Conservation (phyloP, 306 rosid species). For the Prinsepia uniflora region DNA sequence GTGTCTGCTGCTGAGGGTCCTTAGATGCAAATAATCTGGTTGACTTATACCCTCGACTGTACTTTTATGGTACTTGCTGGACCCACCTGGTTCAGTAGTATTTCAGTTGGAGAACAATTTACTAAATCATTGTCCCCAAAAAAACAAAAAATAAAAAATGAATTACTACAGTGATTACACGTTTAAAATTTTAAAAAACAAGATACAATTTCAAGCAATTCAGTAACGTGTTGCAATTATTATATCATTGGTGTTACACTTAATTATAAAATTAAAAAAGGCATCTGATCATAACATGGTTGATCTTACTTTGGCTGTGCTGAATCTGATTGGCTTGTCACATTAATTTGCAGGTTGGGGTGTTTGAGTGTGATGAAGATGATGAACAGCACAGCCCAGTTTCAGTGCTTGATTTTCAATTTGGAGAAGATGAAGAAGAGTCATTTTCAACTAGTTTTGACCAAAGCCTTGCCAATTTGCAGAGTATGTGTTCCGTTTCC, state of each 20-base stretch:
- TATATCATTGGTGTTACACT: too few species aligned
- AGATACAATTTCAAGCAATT: too few species aligned
- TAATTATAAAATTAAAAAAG: too few species aligned
- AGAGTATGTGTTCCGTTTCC: constrained; percentile 38
- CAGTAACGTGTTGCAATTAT: too few species aligned
- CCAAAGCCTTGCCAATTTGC: constrained; percentile 44
- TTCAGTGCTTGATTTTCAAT: constrained; percentile 50
- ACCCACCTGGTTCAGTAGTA: not conserved
- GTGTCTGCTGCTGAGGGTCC: constrained; percentile 33
- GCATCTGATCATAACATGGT: too few species aligned
- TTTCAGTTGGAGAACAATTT: not conserved
- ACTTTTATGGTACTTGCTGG: not conserved
- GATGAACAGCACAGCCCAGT: constrained; percentile 60
- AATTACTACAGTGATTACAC: too few species aligned
- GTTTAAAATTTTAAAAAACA: too few species aligned
- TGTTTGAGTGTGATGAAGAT: constrained; percentile 37
- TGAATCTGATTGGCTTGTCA: constrained; percentile 7
- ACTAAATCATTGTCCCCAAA: too few species aligned
- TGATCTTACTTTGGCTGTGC: not conserved
- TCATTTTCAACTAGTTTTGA: constrained; percentile 32
- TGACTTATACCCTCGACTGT: not conserved
- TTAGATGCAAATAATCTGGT: not conserved
- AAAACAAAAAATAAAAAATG: too few species aligned
- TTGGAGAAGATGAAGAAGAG: constrained; percentile 41
- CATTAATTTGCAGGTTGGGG: constrained; percentile 27